Evolutionary conservation across 192 early-diverging fungal genomes (phyloP).

Genomic region (Phycomyces nitens): DNA sequence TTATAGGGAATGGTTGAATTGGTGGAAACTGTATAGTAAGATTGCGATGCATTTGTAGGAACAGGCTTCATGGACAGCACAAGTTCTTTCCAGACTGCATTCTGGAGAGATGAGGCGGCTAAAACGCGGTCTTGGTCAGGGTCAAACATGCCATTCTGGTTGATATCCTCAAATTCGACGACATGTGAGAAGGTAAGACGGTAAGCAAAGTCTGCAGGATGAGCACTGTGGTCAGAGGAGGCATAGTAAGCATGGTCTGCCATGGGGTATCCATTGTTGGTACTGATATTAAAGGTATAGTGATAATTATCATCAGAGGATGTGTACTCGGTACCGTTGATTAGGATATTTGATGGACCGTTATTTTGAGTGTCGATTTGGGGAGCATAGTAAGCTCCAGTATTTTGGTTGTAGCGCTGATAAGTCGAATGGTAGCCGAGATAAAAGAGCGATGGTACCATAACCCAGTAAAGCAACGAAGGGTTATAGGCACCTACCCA

Average conservation of each 20-base stretch:
- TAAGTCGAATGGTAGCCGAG: conserved; percentile 28
- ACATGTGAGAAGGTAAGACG: conserved; percentile 25
- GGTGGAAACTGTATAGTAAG: conserved; percentile 23
- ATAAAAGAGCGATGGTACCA: conserved; percentile 26
- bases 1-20: conserved; percentile 16
- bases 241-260: conserved; percentile 27
- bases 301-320: conserved; percentile 22
- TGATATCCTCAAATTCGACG: conserved; percentile 32
- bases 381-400: conserved; percentile 36
- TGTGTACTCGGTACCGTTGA: conserved; percentile 34
- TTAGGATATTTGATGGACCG: conserved; percentile 15
- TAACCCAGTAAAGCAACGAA: conserved; percentile 20
- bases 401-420: conserved; percentile 22
- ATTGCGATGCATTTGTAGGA: conserved; percentile 5
- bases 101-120: conserved; percentile 19
- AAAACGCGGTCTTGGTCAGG: conserved; percentile 20
- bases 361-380: conserved; percentile 6
- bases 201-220: conserved; percentile 33
- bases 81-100: conserved; percentile 22
- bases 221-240: conserved; percentile 22
- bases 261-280: conserved; percentile 15
- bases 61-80: conserved; percentile 22
- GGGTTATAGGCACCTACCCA: conserved; percentile 33
- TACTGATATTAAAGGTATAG: conserved; percentile 18
- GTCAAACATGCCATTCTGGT: conserved; percentile 32